Conservation (phyloP, 2,329 filamentous ascomycete genomes). For the Balansia obtecta region DNA sequence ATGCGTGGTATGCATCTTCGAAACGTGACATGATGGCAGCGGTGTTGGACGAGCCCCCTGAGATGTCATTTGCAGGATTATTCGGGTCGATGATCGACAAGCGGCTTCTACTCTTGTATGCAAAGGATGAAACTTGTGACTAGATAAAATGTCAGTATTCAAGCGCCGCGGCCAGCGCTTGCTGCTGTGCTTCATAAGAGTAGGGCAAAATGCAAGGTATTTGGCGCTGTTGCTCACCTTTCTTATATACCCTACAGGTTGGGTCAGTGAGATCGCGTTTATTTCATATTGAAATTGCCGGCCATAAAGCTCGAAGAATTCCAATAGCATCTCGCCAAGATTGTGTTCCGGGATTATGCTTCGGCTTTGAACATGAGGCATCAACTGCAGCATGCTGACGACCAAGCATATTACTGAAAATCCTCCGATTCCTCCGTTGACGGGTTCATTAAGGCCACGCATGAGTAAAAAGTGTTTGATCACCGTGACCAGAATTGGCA, state of each 20-base stretch:
- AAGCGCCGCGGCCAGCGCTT: too few relatives aligned
- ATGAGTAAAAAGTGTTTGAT: constrained; percentile 91
- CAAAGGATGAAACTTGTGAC: constrained; percentile 31
- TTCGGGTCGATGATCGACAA: constrained; percentile 91
- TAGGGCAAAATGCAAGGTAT: neutral
- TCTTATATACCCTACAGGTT: constrained; percentile 54
- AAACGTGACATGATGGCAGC: constrained; percentile 57
- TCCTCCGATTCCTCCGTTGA: constrained; percentile 80
- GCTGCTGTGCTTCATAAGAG: too few relatives aligned
- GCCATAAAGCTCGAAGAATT: constrained; percentile 85
- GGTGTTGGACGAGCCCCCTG: constrained; percentile 69
- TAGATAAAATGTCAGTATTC: constrained; percentile 12
- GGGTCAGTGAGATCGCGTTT: constrained; percentile 64
- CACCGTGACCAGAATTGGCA: constrained; percentile 75
- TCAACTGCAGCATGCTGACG: constrained; percentile 72
- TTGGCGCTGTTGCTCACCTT: constrained; percentile 47
- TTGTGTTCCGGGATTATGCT: constrained; percentile 50
- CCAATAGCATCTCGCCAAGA: constrained; percentile 68
- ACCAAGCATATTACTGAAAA: constrained; percentile 92
- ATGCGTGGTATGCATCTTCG: constrained; percentile 42
- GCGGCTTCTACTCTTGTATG: constrained; percentile 50
- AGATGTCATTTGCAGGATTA: constrained; percentile 72
- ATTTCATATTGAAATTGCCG: constrained; percentile 60
- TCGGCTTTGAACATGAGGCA: constrained; percentile 56
- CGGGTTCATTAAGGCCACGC: constrained; percentile 82